Conservation (phyloP, 1,284 basidiomycete species). For the Microbotryum lychnidis-dioicae region DNA sequence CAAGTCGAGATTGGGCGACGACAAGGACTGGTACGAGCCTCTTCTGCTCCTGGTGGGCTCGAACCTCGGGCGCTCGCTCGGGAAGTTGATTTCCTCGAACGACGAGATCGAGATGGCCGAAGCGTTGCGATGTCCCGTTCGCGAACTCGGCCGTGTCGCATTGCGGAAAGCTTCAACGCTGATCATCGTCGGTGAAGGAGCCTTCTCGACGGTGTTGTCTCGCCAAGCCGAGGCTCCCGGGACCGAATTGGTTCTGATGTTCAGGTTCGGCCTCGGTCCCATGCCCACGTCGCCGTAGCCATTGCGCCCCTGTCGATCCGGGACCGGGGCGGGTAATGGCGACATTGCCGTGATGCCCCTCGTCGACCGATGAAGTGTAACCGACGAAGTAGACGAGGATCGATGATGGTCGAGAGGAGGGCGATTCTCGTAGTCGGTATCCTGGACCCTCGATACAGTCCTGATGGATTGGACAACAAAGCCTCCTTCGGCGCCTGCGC, state of each 20-base stretch:
- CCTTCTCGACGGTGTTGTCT: slow-evolving; percentile 6
- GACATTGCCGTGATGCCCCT: slow-evolving; percentile 12
- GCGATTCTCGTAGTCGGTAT: slow-evolving; percentile 1
- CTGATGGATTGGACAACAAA: slow-evolving; percentile 29
- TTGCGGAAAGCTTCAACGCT: slow-evolving; percentile 27
- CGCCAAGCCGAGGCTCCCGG: too few relatives aligned
- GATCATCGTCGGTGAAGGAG: slow-evolving; percentile 22
- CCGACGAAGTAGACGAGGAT: slow-evolving; percentile 2
- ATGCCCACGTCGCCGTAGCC: too few relatives aligned
- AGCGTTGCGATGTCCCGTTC: too few relatives aligned
- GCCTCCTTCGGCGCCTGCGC: slow-evolving; percentile 7
- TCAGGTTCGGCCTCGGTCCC: too few relatives aligned
- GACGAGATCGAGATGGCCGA: slow-evolving; percentile 23
- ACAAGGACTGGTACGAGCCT: slow-evolving; percentile 54
- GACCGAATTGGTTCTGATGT: too few relatives aligned
- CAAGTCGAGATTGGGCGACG: slow-evolving; percentile 39
- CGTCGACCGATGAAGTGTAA: slow-evolving; percentile 1
- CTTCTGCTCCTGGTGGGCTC: slow-evolving; percentile 44
- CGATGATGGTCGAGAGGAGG: neutral
- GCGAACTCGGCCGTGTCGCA: slow-evolving; percentile 15
- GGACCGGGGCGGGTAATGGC: slow-evolving; percentile 1
- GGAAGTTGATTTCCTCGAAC: neutral
- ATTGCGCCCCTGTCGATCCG: neutral
- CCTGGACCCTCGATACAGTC: slow-evolving; percentile 28
- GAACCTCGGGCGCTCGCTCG: slow-evolving; percentile 17